A percentile compares a stretch with the other conserved stretches of the same genome.
phyloP scores from a whole-genome alignment of 352 stramenopile species.

The Phytophthora parvispora region DNA sequence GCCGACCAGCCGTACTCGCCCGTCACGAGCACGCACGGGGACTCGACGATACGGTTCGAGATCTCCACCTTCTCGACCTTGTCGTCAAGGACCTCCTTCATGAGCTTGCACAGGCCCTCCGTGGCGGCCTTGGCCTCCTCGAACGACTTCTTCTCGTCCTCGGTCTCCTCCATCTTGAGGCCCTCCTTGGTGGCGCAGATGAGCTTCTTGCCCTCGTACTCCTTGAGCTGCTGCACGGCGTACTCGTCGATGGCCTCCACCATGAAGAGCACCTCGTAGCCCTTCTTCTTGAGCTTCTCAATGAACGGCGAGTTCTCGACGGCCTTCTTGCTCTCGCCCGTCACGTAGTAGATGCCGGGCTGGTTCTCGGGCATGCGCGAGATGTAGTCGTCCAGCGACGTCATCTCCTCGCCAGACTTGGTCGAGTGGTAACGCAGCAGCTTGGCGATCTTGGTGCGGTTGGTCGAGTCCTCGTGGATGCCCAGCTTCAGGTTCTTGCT shows the following conservation, averaged over 20 bases:
- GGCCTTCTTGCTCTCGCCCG: constrained; percentile 99
- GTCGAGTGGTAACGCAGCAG: constrained; percentile 99
- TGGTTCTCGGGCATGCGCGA: constrained; percentile 97
- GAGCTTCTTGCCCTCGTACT: constrained; percentile 99
- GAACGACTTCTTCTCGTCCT: constrained; percentile 99
- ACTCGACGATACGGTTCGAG: constrained; percentile 99
- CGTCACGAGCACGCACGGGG: constrained; percentile 99
- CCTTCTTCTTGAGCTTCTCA: constrained; percentile 99
- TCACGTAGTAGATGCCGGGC: constrained; percentile 99
- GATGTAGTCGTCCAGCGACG: constrained; percentile 99
- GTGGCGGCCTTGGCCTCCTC: constrained; percentile 99
- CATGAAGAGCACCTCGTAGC: constrained; percentile 99
- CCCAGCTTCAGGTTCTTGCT: constrained; percentile 99
- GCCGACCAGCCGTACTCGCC: constrained; percentile 99
- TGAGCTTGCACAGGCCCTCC: constrained; percentile 99
- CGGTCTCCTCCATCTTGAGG: constrained; percentile 96
- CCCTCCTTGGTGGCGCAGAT: constrained; percentile 99
- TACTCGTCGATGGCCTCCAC: constrained; percentile 99
- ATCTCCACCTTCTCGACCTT: constrained; percentile 99
- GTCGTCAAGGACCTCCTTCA: constrained; percentile 99
- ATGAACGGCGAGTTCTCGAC: constrained; percentile 99
- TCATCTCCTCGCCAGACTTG: constrained; percentile 98
- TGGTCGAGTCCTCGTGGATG: constrained; percentile 99
- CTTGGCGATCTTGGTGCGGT: constrained; percentile 99
- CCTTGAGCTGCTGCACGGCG: constrained; percentile 99